Conservation (phyloP, 805 yeast genomes). For the Clavispora santaluciae region DNA sequence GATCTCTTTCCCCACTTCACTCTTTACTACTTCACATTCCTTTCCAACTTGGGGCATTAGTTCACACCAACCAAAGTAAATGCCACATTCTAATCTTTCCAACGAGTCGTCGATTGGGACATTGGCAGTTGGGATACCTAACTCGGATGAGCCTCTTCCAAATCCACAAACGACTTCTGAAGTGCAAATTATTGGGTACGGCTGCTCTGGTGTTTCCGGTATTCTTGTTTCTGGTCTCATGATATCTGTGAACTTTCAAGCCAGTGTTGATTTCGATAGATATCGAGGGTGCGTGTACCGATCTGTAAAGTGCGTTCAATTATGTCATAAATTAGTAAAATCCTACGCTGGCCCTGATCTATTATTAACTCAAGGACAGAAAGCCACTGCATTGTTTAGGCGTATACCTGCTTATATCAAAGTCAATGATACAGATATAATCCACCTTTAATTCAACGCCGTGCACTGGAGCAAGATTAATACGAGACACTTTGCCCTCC, state of each 20-base stretch:
- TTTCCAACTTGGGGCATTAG: constrained; percentile 14
- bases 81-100: constrained; percentile 60
- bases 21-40: constrained; percentile 3
- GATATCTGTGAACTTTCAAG: too few species aligned
- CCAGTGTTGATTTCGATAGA: too few species aligned
- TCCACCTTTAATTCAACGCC: too few species aligned
- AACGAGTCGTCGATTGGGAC: constrained; percentile 54
- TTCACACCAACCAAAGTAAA: constrained; percentile 79
- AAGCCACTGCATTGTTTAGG: too few species aligned
- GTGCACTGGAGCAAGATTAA: too few species aligned
- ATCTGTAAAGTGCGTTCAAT: neutral
- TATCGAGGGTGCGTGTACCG: neutral
- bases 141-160: constrained; percentile 91
- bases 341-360: too few species aligned
- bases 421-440: too few species aligned
- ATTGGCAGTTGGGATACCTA: constrained; percentile 96
- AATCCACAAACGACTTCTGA: constrained; percentile 71
- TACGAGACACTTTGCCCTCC: too few species aligned
- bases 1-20: constrained; percentile 10
- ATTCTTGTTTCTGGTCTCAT: constrained; percentile 42
- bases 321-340: neutral
- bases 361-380: too few species aligned
- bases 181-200: constrained; percentile 42
- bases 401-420: too few species aligned
- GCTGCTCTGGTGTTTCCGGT: constrained; percentile 42